Evolutionary conservation across 768 basidiomycete species (phyloP).

Genomic region (Tricholoma hemisulphureum): DNA sequence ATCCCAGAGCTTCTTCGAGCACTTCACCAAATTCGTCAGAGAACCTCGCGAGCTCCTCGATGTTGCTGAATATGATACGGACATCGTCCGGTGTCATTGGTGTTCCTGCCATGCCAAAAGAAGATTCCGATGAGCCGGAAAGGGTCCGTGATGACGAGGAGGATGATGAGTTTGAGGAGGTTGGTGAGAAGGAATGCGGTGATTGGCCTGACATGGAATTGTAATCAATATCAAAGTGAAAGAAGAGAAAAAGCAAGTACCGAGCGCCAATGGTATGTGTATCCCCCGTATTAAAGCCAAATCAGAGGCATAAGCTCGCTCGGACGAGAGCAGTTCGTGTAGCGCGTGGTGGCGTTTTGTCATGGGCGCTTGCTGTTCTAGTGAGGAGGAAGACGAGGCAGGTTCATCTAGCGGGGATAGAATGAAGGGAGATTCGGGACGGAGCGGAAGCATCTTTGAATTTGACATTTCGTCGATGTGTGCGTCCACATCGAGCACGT

Average conservation of each 20-base stretch:
- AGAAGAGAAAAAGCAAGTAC: constrained; percentile 36
- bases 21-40: constrained; percentile 63
- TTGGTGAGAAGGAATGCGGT: constrained; percentile 27
- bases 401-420: constrained; percentile 24
- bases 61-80: constrained; percentile 73
- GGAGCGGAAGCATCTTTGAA: constrained; percentile 22
- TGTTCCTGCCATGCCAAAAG: constrained; percentile 36
- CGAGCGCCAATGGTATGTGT: constrained; percentile 76
- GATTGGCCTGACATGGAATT: constrained; percentile 32
- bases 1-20: constrained; percentile 66
- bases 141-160: constrained; percentile 50
- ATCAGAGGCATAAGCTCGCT: constrained; percentile 82
- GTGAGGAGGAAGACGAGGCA: constrained; percentile 23
- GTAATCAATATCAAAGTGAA: background rate
- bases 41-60: constrained; percentile 71
- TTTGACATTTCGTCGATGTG: constrained; percentile 15
- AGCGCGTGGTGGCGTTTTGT: constrained; percentile 78
- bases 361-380: constrained; percentile 32
- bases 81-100: constrained; percentile 74
- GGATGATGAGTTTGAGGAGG: constrained; percentile 47
- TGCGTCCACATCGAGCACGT: constrained; percentile 20
- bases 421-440: constrained; percentile 29
- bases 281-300: constrained; percentile 74
- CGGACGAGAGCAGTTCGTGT: constrained; percentile 73
- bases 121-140: constrained; percentile 51